These are phyloP conservation scores for Diutina sp. DNA, from an alignment of 1,139 yeast species.

Conservation along the genomic window DNA sequence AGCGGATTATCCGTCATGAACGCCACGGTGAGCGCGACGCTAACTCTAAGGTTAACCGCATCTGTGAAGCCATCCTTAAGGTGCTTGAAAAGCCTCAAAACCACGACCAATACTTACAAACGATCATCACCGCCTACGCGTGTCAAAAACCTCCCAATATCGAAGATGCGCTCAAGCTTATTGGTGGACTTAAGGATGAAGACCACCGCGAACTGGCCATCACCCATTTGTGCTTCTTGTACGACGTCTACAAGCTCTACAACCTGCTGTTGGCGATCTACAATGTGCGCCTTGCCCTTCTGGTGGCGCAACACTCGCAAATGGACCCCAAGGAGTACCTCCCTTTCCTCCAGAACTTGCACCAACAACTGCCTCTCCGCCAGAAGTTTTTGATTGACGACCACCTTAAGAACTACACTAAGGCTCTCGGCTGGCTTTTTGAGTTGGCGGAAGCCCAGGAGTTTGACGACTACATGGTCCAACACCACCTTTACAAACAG, in stretches of 20 bases:
- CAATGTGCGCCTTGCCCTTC: conserved; percentile 66
- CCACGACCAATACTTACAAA: conserved; percentile 52
- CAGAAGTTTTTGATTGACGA: conserved; percentile 73
- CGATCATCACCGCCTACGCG: conserved; percentile 83
- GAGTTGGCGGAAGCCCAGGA: conserved; percentile 39
- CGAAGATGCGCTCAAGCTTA: conserved; percentile 55
- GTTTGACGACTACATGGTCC: conserved; percentile 53
- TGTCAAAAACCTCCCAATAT: conserved; percentile 84
- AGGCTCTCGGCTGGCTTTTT: conserved; percentile 58
- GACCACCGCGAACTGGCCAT: conserved; percentile 51
- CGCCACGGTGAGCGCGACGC: neutral
- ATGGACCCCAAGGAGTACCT: conserved; percentile 96
- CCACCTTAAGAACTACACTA: conserved; percentile 49
- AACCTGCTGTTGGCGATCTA: conserved; percentile 72
- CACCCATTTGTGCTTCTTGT: conserved; percentile 79
- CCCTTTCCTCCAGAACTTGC: conserved; percentile 77
- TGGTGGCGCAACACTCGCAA: conserved; percentile 91
- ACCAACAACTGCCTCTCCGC: conserved; percentile 53
- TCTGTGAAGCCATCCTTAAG: conserved; percentile 59
- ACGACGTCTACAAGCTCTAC: conserved; percentile 77
- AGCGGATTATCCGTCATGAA: neutral
- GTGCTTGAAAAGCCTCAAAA: conserved; percentile 43
- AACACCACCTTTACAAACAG: conserved; percentile 59
- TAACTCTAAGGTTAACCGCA: conserved; percentile 53
- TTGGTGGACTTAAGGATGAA: conserved; percentile 32